Conservation (phyloP, 306 rosid species). For the Sesbania bispinosa region DNA sequence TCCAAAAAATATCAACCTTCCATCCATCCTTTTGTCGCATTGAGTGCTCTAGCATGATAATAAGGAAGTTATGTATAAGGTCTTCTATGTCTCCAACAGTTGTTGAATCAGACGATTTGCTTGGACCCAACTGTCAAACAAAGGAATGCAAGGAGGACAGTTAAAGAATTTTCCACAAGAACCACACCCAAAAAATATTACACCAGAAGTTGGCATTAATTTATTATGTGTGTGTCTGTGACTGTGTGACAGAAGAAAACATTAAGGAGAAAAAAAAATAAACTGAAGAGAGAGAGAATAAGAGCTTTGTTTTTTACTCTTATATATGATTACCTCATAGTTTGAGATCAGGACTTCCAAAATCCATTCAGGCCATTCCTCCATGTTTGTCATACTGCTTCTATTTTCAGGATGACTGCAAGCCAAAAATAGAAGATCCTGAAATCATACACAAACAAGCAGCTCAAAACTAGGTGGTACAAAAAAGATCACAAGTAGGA, state of each 20-base stretch:
- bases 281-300: neutral
- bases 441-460: slow-evolving; percentile 60
- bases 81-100: slow-evolving; percentile 83
- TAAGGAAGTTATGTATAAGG: slow-evolving; percentile 80
- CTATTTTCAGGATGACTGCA: slow-evolving; percentile 99
- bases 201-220: neutral
- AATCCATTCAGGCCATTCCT: slow-evolving; percentile 99
- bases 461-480: slow-evolving; percentile 45
- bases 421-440: slow-evolving; percentile 99
- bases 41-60: slow-evolving; percentile 95
- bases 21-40: slow-evolving; percentile 99
- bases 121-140: slow-evolving; percentile 58
- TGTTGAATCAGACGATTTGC: slow-evolving; percentile 50
- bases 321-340: slow-evolving; percentile 57
- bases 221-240: neutral
- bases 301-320: neutral
- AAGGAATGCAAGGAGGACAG: slow-evolving; percentile 18
- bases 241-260: neutral
- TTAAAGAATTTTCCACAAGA: slow-evolving; percentile 16
- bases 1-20: slow-evolving; percentile 63
- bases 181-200: neutral
- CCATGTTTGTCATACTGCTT: slow-evolving; percentile 73
- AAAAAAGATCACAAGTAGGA: slow-evolving; percentile 22
- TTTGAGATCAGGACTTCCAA: slow-evolving; percentile 82
- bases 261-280: neutral